Conservation (phyloP, 768 basidiomycete species). For the Tephrocybe sp. region DNA sequence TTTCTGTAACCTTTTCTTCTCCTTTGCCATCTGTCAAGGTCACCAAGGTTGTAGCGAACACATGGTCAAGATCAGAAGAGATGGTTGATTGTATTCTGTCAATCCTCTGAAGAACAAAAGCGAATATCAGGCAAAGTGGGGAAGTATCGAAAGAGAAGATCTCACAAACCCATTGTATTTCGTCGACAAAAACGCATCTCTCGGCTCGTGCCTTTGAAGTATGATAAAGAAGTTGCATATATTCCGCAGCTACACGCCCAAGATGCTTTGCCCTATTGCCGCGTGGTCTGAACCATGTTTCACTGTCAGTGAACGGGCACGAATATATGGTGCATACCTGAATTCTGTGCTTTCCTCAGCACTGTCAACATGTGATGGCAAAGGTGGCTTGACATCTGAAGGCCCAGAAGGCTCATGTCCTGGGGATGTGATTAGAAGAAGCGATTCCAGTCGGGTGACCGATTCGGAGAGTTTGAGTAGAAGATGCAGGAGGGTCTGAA, state of each 20-base stretch:
- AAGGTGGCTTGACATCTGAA: slow-evolving; percentile 28
- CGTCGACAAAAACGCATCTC: slow-evolving; percentile 75
- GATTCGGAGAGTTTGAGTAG: slow-evolving; percentile 93
- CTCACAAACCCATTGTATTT: slow-evolving; percentile 78
- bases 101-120: slow-evolving; percentile 51
- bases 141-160: slow-evolving; percentile 10
- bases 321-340: neutral
- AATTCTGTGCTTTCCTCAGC: slow-evolving; percentile 40
- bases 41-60: slow-evolving; percentile 65
- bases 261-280: slow-evolving; percentile 77
- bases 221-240: slow-evolving; percentile 90
- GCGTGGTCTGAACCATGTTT: slow-evolving; percentile 39
- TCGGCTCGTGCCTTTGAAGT: slow-evolving; percentile 76
- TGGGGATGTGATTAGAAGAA: slow-evolving; percentile 68
- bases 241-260: slow-evolving; percentile 83
- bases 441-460: slow-evolving; percentile 80
- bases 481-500: slow-evolving; percentile 77
- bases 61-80: slow-evolving; percentile 80
- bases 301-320: neutral
- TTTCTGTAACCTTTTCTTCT: slow-evolving; percentile 50
- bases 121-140: slow-evolving; percentile 3
- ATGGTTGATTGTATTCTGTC: slow-evolving; percentile 82
- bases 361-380: slow-evolving; percentile 39
- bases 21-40: slow-evolving; percentile 47
- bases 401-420: slow-evolving; percentile 37